Evolutionary conservation across 2,329 filamentous ascomycete genomes (phyloP).

Genomic region (Aulographum hederae): DNA sequence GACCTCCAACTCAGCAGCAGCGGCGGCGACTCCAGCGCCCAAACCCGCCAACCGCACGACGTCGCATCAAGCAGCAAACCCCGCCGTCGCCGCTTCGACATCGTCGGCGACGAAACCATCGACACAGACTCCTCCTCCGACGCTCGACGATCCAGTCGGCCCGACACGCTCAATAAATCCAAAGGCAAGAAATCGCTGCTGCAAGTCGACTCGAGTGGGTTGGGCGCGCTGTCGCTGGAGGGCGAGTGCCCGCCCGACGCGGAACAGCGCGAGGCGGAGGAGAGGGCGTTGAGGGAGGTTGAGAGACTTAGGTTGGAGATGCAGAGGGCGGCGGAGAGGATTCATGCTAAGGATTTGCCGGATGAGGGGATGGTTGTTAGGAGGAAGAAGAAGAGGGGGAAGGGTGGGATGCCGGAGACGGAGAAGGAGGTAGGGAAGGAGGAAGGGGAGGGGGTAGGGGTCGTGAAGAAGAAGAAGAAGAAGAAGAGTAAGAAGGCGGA

Average conservation of each 20-base stretch:
- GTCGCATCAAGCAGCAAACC: conserved; percentile 14
- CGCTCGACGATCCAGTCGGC: conserved; percentile 5
- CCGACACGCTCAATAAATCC: conserved; percentile 6
- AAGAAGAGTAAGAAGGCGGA: conserved; percentile 6
- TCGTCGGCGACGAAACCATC: conserved; percentile 29
- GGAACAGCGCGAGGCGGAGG: conserved; percentile 54
- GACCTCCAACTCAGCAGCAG: conserved; percentile 53
- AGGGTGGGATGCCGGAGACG: conserved; percentile 9
- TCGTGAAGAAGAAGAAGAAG: conserved; percentile 6
- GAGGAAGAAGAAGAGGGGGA: conserved; percentile 34
- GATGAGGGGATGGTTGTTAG: conserved; percentile 46
- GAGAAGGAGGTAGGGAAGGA: conserved; percentile 10
- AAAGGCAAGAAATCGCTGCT: conserved; percentile 48
- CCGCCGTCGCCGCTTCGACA: conserved; percentile 21
- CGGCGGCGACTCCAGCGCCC: conserved; percentile 5
- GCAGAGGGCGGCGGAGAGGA: conserved; percentile 62
- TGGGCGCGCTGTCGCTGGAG: conserved; percentile 55
- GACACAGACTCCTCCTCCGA: conserved; percentile 13
- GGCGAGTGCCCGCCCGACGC: conserved; percentile 30
- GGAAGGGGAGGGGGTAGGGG: conserved; percentile 7
- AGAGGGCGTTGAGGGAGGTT: conserved; percentile 75
- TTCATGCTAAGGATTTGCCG: conserved; percentile 47
- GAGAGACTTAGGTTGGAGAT: conserved; percentile 76
- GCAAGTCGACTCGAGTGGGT: conserved; percentile 70
- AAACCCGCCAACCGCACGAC: conserved; percentile 4